These are phyloP conservation scores for Sclerotinia nivalis DNA, from an alignment of 2,329 filamentous ascomycete species.

Conservation along the genomic window DNA sequence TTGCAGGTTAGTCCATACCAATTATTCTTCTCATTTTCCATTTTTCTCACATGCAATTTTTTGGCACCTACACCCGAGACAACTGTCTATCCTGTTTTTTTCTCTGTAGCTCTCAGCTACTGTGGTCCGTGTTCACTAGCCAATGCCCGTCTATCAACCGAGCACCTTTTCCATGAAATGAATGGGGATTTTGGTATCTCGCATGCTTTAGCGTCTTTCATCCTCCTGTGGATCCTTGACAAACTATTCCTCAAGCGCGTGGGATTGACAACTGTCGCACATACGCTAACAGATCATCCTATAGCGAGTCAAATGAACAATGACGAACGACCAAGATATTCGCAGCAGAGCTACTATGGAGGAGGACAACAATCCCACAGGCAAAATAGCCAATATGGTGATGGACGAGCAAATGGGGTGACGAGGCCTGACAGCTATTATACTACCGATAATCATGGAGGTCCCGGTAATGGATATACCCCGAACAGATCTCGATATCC, in stretches of 20 bases:
- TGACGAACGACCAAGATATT: slow-evolving; percentile 36
- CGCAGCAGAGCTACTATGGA: slow-evolving; percentile 42
- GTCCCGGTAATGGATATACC: slow-evolving; percentile 39
- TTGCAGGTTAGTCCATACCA: slow-evolving; percentile 45
- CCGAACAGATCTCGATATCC: slow-evolving; percentile 41
- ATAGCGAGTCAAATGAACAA: slow-evolving; percentile 39
- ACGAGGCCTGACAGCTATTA: slow-evolving; percentile 49
- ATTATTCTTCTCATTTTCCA: slow-evolving; percentile 31
- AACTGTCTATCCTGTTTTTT: slow-evolving; percentile 15
- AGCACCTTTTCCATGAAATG: slow-evolving; percentile 22
- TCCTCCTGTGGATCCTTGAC: slow-evolving; percentile 16
- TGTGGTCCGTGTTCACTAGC: slow-evolving; percentile 7
- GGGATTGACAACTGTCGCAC: slow-evolving; percentile 16
- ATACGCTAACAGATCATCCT: slow-evolving; percentile 20
- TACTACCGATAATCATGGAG: slow-evolving; percentile 31
- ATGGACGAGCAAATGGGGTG: slow-evolving; percentile 43
- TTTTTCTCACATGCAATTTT: slow-evolving; percentile 20
- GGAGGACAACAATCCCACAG: slow-evolving; percentile 37
- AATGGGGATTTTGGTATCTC: slow-evolving; percentile 5
- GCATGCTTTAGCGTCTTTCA: slow-evolving; percentile 13
- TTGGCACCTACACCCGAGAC: neutral
- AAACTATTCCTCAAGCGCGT: neutral
- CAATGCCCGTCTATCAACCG: slow-evolving; percentile 27
- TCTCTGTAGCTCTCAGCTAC: slow-evolving; percentile 18
- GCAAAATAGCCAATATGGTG: slow-evolving; percentile 34